Base-by-base conservation (phyloP, 495 filamentous ascomycete genomes). In the Chaetomium tenue region DNA sequence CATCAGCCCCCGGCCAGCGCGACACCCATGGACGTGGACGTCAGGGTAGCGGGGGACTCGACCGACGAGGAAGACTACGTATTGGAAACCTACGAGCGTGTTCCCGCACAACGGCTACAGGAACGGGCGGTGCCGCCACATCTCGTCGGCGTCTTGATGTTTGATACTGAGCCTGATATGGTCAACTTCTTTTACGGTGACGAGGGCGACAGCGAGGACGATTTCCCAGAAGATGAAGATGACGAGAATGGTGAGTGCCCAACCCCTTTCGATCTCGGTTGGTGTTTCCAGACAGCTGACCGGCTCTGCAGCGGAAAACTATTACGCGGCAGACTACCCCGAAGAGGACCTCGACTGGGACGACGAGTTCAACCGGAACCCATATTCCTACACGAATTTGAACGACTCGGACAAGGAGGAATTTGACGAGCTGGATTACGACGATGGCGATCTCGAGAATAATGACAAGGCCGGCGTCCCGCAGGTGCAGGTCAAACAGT, bases 271-370 rank as follows among this genome's bases (percentile, higher is more conserved):
- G 39, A 3, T 26, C 11, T 23, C 54, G 12, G 2, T 23, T 40
- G 20, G 37, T 23, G 22, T 40, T 23, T 23, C 18, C 3, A 61
- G 54, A 33, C 8, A 48, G 44, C 62, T 64, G 33, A 63, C 66
- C 3, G 9, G 16, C 33, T 18, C 48, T 60, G n/a, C 53, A 84
- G 82, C 82, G 46, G 83, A 85, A 68, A 80, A 84, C 67, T 79
- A 84, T 64, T 83, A 83, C 59, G 70, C 79, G 0, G 76, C 79
- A 11, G 83, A 85, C 48, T 85, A 85, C 51, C 83, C 83, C 8
- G 82, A 85, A 42, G 82, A 85, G 23, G 83, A 85, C 52, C 77
- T 85, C 16, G 81, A 78, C 7, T 80, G 79, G 55, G 81, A 83
- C 59, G 83, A 85, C 65, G 81, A 84, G 61, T 80, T 74, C 54